Evolutionary conservation across 176 grass and related monocot genomes (phyloP), one percentile per base, ranked within the genome.

Genomic region (Paspalum vaginatum): DNA sequence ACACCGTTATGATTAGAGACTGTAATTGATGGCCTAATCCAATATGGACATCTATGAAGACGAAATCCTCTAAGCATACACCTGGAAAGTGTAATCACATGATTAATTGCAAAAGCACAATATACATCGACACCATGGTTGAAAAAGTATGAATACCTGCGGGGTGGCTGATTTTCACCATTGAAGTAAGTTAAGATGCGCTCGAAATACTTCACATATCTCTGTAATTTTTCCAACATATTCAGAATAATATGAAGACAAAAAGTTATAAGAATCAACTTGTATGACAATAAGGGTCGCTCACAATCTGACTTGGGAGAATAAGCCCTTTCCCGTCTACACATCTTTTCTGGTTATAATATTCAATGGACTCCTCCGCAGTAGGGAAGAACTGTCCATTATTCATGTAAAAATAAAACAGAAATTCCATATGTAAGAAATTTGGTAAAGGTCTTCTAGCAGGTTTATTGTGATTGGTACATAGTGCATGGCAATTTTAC

Each of bases 311-410:
- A 91, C 97, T 99, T 84, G 90, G 93, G 27, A 99, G 90, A 89
- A 99, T 92, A 91, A 99, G 93, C 38, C 97, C 97, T 72, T 93
- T 99, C 51, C 90, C 97, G 81, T 99, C 97, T 67, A 91, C 74
- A 89, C 97, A 99, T 93, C 97, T 95, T 88, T 99, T 99, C 80
- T 96, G 93, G 79, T 99, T 99, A 83, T 99, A 99, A 72, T 99
- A 99, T 72, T 93, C 93, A 86, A 95, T 99, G 58, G 97, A 94
- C 73, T 99, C 97, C 82, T 99, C 97, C 10, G 91, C 90, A 32
- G 93, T 99, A 85, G 97, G 97, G 89, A 99, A 99, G 76, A 96
- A 99, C 93, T 99, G 83, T 68, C 66, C 26, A 42, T 73, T 65
- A 80, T 61, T 32, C 32, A 32, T 32, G 3, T 70, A 41, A 78